Evolutionary conservation across 129 eudicot genomes (phyloP), one percentile per base, ranked within the genome.

Genomic region (Deinandra increscens): DNA sequence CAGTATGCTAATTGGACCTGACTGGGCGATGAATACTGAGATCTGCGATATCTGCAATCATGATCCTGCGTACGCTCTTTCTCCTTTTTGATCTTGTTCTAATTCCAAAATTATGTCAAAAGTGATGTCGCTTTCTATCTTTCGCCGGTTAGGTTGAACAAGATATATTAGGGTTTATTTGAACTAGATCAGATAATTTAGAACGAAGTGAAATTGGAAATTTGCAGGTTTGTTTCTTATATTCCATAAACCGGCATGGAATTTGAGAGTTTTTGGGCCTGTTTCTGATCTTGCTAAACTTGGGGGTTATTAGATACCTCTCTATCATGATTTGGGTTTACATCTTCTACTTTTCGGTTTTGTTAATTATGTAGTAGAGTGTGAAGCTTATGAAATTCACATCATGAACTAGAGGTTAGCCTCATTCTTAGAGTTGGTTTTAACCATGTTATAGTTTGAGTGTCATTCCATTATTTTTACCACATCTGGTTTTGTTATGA

Each of bases 1-100:
- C 61, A 79, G 76, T 60, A 75, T 79, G 84, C 68, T 83, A 45
- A 83, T 83, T 64, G 87, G 87, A n/a, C 87, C 84, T 2, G 84
- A 83, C 69, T 83, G 87, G 84, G 76, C 87, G 29, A 79, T 75
- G 84, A 83, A 83, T 48, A 75, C 79, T 70, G 87, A 83, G 84
- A 83, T 83, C 81, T 82, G 81, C 26, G 87, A 83, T 65, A 83
- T 83, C 68, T 80, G 82, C 60, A 83, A 83, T 62, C 84, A 63
- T 29, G 84, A 83, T 60, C 87, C 84, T 71, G 78, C 77, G 84
- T 79, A 79, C 55, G 53, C 39, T 41, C 23, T 39, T 10, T 54
- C 13, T 67, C 20, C 19, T 20, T 64, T 19, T 19, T 49, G 18
- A 29, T 37, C 31, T 54, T 46, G 48, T 75, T 31, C 44, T 45